These are phyloP conservation scores for Exophiala xenobiotica DNA, from an alignment of 2,329 filamentous ascomycete species.

Conservation along the genomic window DNA sequence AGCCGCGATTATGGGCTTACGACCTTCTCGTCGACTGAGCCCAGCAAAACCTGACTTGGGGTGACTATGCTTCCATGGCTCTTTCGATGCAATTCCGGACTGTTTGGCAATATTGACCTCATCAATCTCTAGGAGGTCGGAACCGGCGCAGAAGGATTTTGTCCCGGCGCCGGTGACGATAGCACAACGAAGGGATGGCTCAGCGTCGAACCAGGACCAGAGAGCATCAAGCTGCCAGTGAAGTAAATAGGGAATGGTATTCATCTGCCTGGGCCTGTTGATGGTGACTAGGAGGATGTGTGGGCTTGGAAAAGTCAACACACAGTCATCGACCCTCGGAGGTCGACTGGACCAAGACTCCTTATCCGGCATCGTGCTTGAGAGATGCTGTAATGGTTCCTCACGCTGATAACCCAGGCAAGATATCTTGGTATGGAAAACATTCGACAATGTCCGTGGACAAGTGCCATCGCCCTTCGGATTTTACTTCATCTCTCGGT, in stretches of 20 bases:
- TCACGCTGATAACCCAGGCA: no score
- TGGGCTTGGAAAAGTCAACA: conserved; percentile 42
- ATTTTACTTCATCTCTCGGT: no score
- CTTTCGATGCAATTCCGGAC: neutral
- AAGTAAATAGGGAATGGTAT: conserved; percentile 42
- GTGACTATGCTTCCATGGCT: conserved; percentile 16
- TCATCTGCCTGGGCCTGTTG: conserved; percentile 41
- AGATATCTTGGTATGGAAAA: no score
- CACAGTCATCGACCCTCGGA: neutral
- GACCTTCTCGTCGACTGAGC: conserved; percentile 58
- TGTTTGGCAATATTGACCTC: conserved; percentile 3
- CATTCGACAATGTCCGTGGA: no score
- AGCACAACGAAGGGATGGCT: conserved; percentile 41
- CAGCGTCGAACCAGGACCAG: conserved; percentile 46
- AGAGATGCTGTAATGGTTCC: no score
- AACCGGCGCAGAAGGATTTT: conserved; percentile 44
- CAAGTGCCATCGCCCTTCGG: no score
- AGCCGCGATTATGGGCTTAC: conserved; percentile 72
- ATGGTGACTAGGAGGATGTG: conserved; percentile 48
- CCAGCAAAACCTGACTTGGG: conserved; percentile 40
- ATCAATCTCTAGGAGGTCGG: conserved; percentile 42
- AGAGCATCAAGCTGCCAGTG: conserved; percentile 41
- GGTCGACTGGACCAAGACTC: neutral
- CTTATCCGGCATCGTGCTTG: neutral
- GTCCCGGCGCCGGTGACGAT: conserved; percentile 42